phyloP scores from a whole-genome alignment of 2,329 filamentous ascomycete species.

The Boeremia lycopersici region DNA sequence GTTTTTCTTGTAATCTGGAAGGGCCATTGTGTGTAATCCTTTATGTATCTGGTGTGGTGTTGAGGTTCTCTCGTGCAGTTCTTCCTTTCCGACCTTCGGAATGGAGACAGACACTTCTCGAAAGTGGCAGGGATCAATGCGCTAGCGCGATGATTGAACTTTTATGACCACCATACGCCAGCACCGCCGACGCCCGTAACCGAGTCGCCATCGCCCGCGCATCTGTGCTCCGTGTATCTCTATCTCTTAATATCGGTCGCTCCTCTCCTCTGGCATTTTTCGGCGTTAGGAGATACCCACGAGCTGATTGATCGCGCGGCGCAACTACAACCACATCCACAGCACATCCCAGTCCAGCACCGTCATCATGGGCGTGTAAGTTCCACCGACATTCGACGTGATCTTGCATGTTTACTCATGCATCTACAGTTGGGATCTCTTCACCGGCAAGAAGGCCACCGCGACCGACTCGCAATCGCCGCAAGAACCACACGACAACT shows the following conservation, averaged over 20 bases:
- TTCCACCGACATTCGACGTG: neutral
- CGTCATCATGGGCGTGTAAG: conserved; percentile 47
- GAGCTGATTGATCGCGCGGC: conserved; percentile 25
- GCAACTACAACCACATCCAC: conserved; percentile 26
- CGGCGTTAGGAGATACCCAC: conserved; percentile 27
- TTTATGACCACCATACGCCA: conserved; percentile 30
- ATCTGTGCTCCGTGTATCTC: conserved; percentile 23
- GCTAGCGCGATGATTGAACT: conserved; percentile 32
- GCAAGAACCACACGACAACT: conserved; percentile 53
- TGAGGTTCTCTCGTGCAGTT: conserved; percentile 1
- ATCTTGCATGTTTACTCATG: conserved; percentile 1
- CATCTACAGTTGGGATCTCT: conserved; percentile 56
- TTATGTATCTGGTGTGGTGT: neutral
- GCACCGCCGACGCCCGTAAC: conserved; percentile 25
- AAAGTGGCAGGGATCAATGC: conserved; percentile 15
- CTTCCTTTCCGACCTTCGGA: conserved; percentile 41
- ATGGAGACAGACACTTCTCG: conserved; percentile 23
- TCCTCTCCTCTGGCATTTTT: conserved; percentile 22
- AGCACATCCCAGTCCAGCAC: conserved; percentile 20
- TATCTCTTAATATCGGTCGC: conserved; percentile 12
- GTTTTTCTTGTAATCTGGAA: conserved; percentile 63
- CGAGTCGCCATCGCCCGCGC: conserved; percentile 36
- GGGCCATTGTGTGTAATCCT: conserved; percentile 23
- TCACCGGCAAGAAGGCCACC: conserved; percentile 64
- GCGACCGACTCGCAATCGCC: conserved; percentile 51